phyloP scores from a whole-genome alignment of 371 early-diverging fungal species.

The Circinella umbellata region DNA sequence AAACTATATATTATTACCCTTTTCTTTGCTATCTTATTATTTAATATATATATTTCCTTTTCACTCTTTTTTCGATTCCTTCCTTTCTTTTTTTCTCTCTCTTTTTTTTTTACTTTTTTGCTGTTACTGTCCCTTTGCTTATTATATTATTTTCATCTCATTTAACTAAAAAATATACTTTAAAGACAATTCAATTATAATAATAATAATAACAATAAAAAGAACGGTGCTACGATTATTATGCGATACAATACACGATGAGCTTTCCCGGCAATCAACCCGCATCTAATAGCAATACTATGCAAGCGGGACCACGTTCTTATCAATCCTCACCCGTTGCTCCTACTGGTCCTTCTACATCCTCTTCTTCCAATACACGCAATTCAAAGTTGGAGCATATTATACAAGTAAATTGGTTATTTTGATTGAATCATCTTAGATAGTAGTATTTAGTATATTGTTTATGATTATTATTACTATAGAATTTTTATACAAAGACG shows the following conservation, averaged over 20 bases:
- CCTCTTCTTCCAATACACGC: constrained; percentile 21
- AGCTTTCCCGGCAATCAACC: constrained; percentile 16
- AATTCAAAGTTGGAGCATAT: constrained; percentile 34
- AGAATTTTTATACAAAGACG: constrained; percentile 54
- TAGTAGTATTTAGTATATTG: not conserved
- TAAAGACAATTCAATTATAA: too few species aligned
- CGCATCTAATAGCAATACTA: constrained; percentile 9
- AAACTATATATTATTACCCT: too few species aligned
- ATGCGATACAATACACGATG: constrained; percentile 9
- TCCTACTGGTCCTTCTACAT: constrained; percentile 11
- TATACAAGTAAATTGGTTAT: constrained; percentile 25
- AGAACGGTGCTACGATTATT: constrained; percentile 12
- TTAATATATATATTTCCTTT: too few species aligned
- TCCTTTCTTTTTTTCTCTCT: too few species aligned
- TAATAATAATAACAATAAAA: not conserved
- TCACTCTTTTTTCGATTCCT: too few species aligned
- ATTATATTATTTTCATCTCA: not conserved
- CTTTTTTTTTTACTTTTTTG: too few species aligned
- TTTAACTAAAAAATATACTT: not conserved
- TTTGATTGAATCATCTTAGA: too few species aligned
- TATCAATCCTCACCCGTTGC: constrained; percentile 22
- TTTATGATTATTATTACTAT: not conserved
- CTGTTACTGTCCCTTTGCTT: not conserved
- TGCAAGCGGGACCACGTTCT: constrained; percentile 13
- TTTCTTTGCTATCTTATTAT: too few species aligned